Base-by-base conservation (phyloP, 2,329 filamentous ascomycete species). In the Pseudogymnoascus sp. region DNA sequence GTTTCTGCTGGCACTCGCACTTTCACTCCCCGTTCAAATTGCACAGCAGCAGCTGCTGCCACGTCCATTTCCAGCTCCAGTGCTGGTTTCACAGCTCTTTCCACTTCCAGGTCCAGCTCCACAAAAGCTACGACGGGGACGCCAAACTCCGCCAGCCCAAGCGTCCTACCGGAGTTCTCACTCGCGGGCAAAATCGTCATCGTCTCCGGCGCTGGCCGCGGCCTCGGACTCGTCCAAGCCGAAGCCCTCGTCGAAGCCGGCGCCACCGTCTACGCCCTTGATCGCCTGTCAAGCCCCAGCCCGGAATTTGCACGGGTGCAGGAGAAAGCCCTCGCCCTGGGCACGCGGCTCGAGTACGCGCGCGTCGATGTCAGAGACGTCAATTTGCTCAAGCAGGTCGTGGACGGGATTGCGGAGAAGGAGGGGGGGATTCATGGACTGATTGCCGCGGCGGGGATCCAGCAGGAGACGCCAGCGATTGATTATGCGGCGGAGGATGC, bases 181-280 rank as follows among this genome's bases (percentile, higher is more conserved):
- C 75, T 92, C 34, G 75, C 75, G n/a, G 81, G 82, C 61, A 86
- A 84, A 67, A 79, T 88, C 1, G 81, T 90, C 52, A 71, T 88
- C 28, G 84, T 91, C 2, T 88, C 86, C 1, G 88, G 88, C 15
- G 88, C 82, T 59, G 88, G 82, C 2, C 79, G 84, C 62, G 89
- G 89, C 0, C 77, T 92, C 8, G 88, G 88, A n/a, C 73, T 92
- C 18, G 82, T 85, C 5, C 82, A 91, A 66, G 82, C 86, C 1
- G 87, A 92, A 67, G 87, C 84, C 1, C 74, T 92, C 12, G 76
- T 89, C 10, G 87, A 92, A 71, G 88, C 88, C 21, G 88, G 89
- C 18, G 89, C 86, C 21, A 88, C 76, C 60, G 74, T 76, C 18
- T 77, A 76, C 62, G 73, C 72, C 12, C 68, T 77, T 9, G 75